Base-by-base conservation (phyloP, 2,329 filamentous ascomycete species). In the Moelleriella libera region DNA sequence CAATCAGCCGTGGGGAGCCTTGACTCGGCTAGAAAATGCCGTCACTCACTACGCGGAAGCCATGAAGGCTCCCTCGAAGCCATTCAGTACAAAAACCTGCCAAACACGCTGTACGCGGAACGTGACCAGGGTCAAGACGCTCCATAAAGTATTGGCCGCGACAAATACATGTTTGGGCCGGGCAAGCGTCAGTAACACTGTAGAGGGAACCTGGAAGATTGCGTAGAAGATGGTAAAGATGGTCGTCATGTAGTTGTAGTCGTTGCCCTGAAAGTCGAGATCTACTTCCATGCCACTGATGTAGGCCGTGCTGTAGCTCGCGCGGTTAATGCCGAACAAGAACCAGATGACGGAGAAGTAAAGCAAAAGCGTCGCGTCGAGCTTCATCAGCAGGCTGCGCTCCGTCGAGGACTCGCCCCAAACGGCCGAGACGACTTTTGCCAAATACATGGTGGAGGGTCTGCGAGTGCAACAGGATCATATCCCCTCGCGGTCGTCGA, bases 341-440 rank as follows among this genome's bases (percentile, higher is more conserved):
- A 70, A 70, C 68, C 67, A 70, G n/a, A 70, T 64, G 10, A 69
- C 54, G 0, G 66, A 68, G 51, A 70, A 69, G 50, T 71, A 70
- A 1, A 63, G 62, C 21, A 69, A 58, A 6, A 69, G 56, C 0
- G 66, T 68, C 43, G 62, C 57, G 49, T 69, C 66, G 6, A 69
- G 60, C 54, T 66, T 67, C 39, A 62, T 59, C 31, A 68, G 55
- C 41, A 66, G 54, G 11, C 51, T 48, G 7, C 57, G 54, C 49
- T 60, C 50, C 9, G 37, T 34, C 5, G 47, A 49, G 3, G 42
- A 31, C 47, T 9, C 28, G 37, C 43, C 47, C 47, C 47, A 48
- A 41, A 47, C 30, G 30, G 45, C 41, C 11, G 8, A 43, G 40
- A 21, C 41, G 30, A 44, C n/a, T 11, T 11, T 6, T n/a, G 45